Base-by-base conservation (phyloP, 805 yeast genomes). In the Pichia gijzeniarum region DNA sequence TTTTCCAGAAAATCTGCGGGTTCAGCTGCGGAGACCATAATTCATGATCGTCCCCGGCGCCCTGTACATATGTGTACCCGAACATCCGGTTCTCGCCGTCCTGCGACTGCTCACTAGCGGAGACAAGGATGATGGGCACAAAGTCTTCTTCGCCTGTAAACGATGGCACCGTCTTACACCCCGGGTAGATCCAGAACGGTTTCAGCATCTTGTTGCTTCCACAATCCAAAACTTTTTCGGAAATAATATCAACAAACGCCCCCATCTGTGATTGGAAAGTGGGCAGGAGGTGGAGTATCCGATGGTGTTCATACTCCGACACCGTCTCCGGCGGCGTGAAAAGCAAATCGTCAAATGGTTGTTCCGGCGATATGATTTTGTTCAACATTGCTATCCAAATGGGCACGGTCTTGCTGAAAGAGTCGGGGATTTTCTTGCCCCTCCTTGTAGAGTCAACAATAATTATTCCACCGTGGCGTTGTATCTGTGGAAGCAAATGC, bases 21-120 rank as follows among this genome's bases (percentile, higher is more conserved):
- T 70, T 72, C 27, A 87, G 60, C 0, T 71, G 65, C 4, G 73
- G 68, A 0, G 82, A 74, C 97, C 96, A 89, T 10, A 82, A 67
- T 56, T 89, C 97, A 59, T 89, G 95, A 56, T 90, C 96, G 61
- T 89, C 97, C 0, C 93, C 96, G 0, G 96, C 93, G 1, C 97
- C 97, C 62, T 88, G 96, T 1, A 88, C 85, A 57, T 89, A 89
- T 0, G 72, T 63, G 52, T 65, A 81, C 0, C 79, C 82, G 8
- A 60, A 48, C 40, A 71, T 54, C 40, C 65, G 64, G 41, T 67
- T 71, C 6, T 66, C 63, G 7, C 85, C 87, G 59, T 80, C 86
- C 52, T 77, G 82, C 17, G 73, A 76, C 57, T 69, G 70, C 45
- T 70, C 68, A 36, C 90, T 82, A 0, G 85, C 82, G 0, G 88